Conservation (phyloP, 257 asterid genomes). For the Cynanchum wilfordii region DNA sequence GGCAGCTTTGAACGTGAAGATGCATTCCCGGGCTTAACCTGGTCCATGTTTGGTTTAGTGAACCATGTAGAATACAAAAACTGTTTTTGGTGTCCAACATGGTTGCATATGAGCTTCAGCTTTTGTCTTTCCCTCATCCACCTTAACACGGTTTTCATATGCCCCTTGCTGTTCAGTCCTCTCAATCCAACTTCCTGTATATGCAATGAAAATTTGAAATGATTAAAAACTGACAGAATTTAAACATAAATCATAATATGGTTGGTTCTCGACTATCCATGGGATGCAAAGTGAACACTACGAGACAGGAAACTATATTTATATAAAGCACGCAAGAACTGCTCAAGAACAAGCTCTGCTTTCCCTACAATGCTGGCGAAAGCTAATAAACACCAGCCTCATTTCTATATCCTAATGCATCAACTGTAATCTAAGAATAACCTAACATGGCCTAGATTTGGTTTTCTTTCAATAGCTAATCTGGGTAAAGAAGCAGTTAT, state of each 20-base stretch:
- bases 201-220: not conserved
- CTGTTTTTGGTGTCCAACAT: slow-evolving; percentile 67
- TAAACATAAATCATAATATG: not conserved
- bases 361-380: not conserved
- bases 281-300: not conserved
- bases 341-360: not conserved
- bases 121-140: slow-evolving; percentile 93
- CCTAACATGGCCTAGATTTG: not conserved
- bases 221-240: not conserved
- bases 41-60: slow-evolving; percentile 51
- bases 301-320: not conserved
- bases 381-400: not conserved
- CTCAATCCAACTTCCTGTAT: slow-evolving; percentile 71
- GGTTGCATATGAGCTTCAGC: slow-evolving; percentile 67
- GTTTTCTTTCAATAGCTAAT: not conserved
- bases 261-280: not conserved
- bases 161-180: slow-evolving; percentile 71
- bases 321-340: not conserved
- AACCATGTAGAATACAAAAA: slow-evolving; percentile 79
- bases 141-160: slow-evolving; percentile 75
- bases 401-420: not conserved
- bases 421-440: not conserved
- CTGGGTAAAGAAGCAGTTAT: not conserved
- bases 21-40: slow-evolving; percentile 25
- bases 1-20: slow-evolving; percentile 41